phyloP scores from a whole-genome alignment of 2,329 filamentous ascomycete species.

The Aspergillus terreus region DNA sequence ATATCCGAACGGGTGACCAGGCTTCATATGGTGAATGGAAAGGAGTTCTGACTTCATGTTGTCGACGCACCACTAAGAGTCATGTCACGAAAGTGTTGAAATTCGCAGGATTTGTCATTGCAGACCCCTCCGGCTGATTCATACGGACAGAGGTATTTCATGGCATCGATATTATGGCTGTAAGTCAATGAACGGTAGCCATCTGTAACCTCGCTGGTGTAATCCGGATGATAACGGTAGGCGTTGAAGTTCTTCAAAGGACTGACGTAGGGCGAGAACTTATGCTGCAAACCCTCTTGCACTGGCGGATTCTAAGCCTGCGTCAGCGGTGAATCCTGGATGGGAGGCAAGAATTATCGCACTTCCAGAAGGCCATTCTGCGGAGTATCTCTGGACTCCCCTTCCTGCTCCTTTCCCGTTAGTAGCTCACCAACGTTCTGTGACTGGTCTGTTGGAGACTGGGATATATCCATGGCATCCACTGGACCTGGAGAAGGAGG shows the following conservation, averaged over 20 bases:
- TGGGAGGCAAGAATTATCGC: conserved; percentile 21
- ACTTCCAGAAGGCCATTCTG: conserved; percentile 27
- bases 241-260: conserved; percentile 78
- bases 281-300: conserved; percentile 17
- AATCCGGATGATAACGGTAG: conserved; percentile 85
- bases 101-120: conserved; percentile 68
- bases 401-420: conserved; percentile 26
- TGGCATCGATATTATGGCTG: conserved; percentile 81
- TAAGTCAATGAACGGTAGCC: conserved; percentile 89
- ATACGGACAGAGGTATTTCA: conserved; percentile 70
- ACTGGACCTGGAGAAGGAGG: conserved; percentile 34
- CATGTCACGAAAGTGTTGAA: conserved; percentile 76
- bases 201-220: conserved; percentile 62
- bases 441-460: conserved; percentile 18
- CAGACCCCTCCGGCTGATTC: conserved; percentile 70
- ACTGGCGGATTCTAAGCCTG: conserved; percentile 22
- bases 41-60: conserved; percentile 17
- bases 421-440: conserved; percentile 27
- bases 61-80: conserved; percentile 68
- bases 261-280: conserved; percentile 70
- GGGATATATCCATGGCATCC: conserved; percentile 20
- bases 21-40: conserved; percentile 2
- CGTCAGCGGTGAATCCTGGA: conserved; percentile 25
- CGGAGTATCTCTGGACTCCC: background rate
- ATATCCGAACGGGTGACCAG: no score